phyloP scores from a whole-genome alignment of 768 basidiomycete genomes.

The Lyophyllum decastes region DNA sequence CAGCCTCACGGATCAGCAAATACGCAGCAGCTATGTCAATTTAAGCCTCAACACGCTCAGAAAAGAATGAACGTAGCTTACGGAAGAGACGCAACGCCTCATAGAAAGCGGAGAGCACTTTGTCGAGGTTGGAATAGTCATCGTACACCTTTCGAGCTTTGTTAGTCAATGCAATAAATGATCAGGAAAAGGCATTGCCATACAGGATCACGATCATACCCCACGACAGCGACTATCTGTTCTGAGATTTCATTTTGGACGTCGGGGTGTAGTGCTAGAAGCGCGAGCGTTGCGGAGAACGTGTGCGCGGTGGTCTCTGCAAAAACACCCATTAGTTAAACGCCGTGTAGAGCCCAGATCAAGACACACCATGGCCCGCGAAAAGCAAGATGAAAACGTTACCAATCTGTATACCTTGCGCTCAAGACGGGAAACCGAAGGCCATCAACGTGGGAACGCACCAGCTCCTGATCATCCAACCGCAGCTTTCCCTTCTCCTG shows the following conservation, averaged over 20 bases:
- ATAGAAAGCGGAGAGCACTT: slow-evolving; percentile 42
- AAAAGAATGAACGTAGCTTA: slow-evolving; percentile 22
- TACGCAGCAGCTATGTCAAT: slow-evolving; percentile 35
- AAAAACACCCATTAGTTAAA: neutral
- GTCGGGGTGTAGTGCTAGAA: slow-evolving; percentile 40
- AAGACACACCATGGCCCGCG: slow-evolving; percentile 53
- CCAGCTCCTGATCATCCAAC: slow-evolving; percentile 41
- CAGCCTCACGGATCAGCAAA: slow-evolving; percentile 42
- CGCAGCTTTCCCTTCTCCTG: slow-evolving; percentile 38
- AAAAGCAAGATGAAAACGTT: slow-evolving; percentile 54
- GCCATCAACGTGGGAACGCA: slow-evolving; percentile 14
- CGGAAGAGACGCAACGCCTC: slow-evolving; percentile 45
- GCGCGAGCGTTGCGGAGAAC: slow-evolving; percentile 41
- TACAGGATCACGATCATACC: slow-evolving; percentile 34
- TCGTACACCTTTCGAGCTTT: slow-evolving; percentile 32
- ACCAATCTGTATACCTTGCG: slow-evolving; percentile 39
- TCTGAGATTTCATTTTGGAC: slow-evolving; percentile 42
- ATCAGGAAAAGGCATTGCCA: neutral
- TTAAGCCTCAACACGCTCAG: neutral
- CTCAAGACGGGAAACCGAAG: neutral
- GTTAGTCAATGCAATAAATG: neutral
- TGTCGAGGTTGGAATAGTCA: slow-evolving; percentile 41
- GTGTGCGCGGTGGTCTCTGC: slow-evolving; percentile 47
- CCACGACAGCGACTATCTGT: slow-evolving; percentile 37
- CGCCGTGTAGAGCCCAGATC: slow-evolving; percentile 3